Base-by-base conservation (phyloP, 2,329 filamentous ascomycete genomes). In the Cercospora canescens region DNA sequence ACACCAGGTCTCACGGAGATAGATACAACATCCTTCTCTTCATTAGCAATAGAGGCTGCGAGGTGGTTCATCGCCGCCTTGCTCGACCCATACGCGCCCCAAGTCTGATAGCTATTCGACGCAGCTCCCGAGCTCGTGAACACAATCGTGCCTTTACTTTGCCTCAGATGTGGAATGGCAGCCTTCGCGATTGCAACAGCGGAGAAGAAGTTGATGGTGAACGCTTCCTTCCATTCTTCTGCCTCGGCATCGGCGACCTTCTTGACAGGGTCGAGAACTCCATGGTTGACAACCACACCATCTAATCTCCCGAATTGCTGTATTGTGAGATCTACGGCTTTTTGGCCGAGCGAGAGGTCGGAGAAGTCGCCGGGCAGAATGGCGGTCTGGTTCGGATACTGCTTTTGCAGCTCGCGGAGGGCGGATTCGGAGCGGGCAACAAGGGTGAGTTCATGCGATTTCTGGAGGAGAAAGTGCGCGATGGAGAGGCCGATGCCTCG, bases 151-250 rank as follows among this genome's bases (percentile, higher is more conserved):
- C 94, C 93, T 34, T 88, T 84, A 3, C 86, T 83, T 37, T 35
- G 11, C 67, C 92, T 88, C 54, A 97, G 84, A 60, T 88, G 84
- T 1, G 88, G 86, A 16, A 97, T 83, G 1, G 88, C 87, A 18
- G 90, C 88, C 80, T 92, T 88, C 81, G 96, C 92, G 78, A 97
- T 83, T 35, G 88, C 89, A 52, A 97, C 82, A 30, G 88, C 88
- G 71, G 92, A 94, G 77, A 97, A 93, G 72, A 98, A 88, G 77
- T 98, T 98, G 68, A 93, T 83, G 72, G 96, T 89, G 78, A 93
- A 97, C 8, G 86, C 83, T 1, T 81, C 79, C 74, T 88, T 89
- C 92, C 94, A 97, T 67, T 91, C 89, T 39, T 91, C 88, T 0
- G 88, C 75, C n/a, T 87, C 86, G 16, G 85, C 84, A 63, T 94